Conservation (phyloP, 2,329 filamentous ascomycete genomes). For the Cladosporium sp. region DNA sequence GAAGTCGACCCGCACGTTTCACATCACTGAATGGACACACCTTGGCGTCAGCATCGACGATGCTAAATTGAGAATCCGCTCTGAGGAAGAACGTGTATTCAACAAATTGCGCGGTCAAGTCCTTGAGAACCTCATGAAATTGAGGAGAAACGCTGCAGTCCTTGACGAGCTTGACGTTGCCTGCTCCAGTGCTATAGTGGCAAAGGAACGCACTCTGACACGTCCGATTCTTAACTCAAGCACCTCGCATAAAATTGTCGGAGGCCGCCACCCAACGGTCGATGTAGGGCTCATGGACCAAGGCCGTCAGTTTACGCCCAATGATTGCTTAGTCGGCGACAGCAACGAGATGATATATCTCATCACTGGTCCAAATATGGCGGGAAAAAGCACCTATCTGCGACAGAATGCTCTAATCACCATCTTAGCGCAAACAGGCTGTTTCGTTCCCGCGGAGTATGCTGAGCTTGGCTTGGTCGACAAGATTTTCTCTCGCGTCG, state of each 20-base stretch:
- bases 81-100: slow-evolving; percentile 80
- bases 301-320: slow-evolving; percentile 74
- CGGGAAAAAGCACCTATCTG: slow-evolving; percentile 90
- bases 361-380: slow-evolving; percentile 91
- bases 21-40: slow-evolving; percentile 74
- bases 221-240: slow-evolving; percentile 64
- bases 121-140: slow-evolving; percentile 72
- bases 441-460: slow-evolving; percentile 82
- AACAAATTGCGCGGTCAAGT: slow-evolving; percentile 66
- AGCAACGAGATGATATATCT: slow-evolving; percentile 64
- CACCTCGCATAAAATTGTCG: slow-evolving; percentile 67
- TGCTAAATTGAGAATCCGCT: slow-evolving; percentile 67
- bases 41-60: slow-evolving; percentile 77
- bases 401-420: slow-evolving; percentile 93
- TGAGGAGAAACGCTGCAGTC: slow-evolving; percentile 83
- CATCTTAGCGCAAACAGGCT: slow-evolving; percentile 86
- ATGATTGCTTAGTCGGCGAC: slow-evolving; percentile 79
- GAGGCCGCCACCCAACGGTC: slow-evolving; percentile 87
- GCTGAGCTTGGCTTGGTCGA: slow-evolving; percentile 89
- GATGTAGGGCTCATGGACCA: slow-evolving; percentile 73
- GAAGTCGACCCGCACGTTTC: slow-evolving; percentile 78
- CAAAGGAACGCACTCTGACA: slow-evolving; percentile 64
- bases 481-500: slow-evolving; percentile 80
- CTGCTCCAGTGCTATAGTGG: slow-evolving; percentile 75
- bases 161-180: slow-evolving; percentile 90